A percentile compares a stretch with the other conserved stretches of the same genome.
phyloP scores from a whole-genome alignment of 2,329 filamentous ascomycete species.

The Cercospora sesami region DNA sequence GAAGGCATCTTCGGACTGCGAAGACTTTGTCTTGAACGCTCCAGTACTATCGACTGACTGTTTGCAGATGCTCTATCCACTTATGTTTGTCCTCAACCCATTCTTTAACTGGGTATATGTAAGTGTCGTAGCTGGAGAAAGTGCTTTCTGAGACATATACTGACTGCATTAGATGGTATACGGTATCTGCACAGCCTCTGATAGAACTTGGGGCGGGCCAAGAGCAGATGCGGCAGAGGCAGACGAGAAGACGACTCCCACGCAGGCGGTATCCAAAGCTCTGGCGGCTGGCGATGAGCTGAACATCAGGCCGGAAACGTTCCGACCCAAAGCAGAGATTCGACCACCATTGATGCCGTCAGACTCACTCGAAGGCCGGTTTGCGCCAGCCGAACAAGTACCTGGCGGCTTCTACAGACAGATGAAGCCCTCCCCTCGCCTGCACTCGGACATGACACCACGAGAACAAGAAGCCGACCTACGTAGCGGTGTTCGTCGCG shows the following conservation, averaged over 20 bases:
- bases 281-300: slow-evolving; percentile 79
- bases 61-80: slow-evolving; percentile 59
- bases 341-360: slow-evolving; percentile 67
- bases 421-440: slow-evolving; percentile 65
- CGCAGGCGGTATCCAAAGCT: slow-evolving; percentile 80
- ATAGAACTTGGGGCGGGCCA: slow-evolving; percentile 93
- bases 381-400: slow-evolving; percentile 68
- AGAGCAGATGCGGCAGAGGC: slow-evolving; percentile 84
- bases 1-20: not conserved
- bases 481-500: slow-evolving; percentile 18
- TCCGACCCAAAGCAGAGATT: slow-evolving; percentile 60
- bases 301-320: slow-evolving; percentile 85
- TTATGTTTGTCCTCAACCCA: slow-evolving; percentile 94
- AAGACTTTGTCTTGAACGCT: not conserved
- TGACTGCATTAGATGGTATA: slow-evolving; percentile 79
- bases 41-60: not conserved
- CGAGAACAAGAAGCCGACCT: slow-evolving; percentile 38
- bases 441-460: slow-evolving; percentile 52
- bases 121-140: too few species aligned
- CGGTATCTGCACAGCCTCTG: slow-evolving; percentile 89
- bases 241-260: slow-evolving; percentile 71
- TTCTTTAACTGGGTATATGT: slow-evolving; percentile 88
- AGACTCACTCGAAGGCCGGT: slow-evolving; percentile 73
- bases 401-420: slow-evolving; percentile 70
- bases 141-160: too few species aligned